phyloP scores from a whole-genome alignment of 2,329 filamentous ascomycete genomes.

The Neoscytalidium dimidiatum region DNA sequence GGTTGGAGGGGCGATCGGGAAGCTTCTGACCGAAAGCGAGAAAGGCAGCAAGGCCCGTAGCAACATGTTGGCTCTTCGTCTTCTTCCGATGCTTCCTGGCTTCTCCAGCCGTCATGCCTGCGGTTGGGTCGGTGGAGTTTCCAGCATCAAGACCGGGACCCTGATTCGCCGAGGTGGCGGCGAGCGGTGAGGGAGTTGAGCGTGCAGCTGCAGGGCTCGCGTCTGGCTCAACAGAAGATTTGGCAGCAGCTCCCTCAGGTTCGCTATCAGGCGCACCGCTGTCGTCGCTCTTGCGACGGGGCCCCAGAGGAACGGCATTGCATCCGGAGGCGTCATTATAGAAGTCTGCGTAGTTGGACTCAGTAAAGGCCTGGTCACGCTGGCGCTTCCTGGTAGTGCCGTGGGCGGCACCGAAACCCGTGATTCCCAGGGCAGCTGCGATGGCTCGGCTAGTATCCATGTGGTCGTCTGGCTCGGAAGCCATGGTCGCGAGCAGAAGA shows the following conservation, averaged over 20 bases:
- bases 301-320: constrained; percentile 2
- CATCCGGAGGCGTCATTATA: not conserved
- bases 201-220: constrained; percentile 2
- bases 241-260: constrained; percentile 36
- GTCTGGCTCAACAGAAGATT: not conserved
- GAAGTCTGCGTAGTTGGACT: constrained; percentile 23
- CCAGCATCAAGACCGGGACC: not conserved
- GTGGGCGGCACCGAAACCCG: constrained; percentile 72
- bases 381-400: constrained; percentile 66
- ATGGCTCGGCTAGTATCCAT: constrained; percentile 57
- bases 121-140: not conserved
- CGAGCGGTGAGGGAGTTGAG: not conserved
- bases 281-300: constrained; percentile 27
- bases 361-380: constrained; percentile 57
- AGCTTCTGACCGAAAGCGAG: constrained; percentile 28
- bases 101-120: constrained; percentile 1
- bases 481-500: not conserved
- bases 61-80: constrained; percentile 23
- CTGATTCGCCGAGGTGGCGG: not conserved
- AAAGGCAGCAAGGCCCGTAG: constrained; percentile 34
- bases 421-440: constrained; percentile 72
- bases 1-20: not conserved
- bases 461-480: not conserved
- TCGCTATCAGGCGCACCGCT: constrained; percentile 37
- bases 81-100: constrained; percentile 6